Percentiles rank a stretch among this genome's conserved stretches.
Evolutionary conservation across 78 protist genomes (phyloP).

Genomic region (Dictyostelium brefeldianum): DNA sequence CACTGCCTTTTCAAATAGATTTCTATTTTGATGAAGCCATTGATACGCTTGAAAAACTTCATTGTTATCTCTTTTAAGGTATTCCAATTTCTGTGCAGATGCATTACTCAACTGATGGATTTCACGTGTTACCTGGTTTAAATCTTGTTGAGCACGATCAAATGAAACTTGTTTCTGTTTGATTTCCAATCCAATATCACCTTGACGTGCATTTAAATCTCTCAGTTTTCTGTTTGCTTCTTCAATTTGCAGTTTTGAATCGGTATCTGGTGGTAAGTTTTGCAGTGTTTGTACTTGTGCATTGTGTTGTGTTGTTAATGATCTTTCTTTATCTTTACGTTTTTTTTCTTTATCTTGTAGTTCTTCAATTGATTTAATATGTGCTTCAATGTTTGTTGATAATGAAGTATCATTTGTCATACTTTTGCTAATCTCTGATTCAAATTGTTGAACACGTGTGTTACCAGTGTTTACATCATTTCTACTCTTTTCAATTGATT

Average conservation of each 20-base stretch:
- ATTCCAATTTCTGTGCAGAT: conserved; percentile 18
- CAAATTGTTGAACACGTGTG: not conserved
- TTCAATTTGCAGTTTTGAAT: not conserved
- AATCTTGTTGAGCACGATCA: not conserved
- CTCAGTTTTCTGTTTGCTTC: not conserved
- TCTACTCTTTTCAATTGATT: not conserved
- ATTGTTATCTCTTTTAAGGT: not conserved
- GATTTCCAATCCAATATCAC: not conserved
- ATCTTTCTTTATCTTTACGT: not conserved
- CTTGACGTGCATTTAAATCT: not conserved
- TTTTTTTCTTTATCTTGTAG: not conserved
- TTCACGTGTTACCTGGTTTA: too few species aligned
- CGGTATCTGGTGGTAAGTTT: not conserved
- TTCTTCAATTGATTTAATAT: not conserved
- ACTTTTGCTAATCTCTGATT: not conserved
- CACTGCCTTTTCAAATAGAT: conserved; percentile 27
- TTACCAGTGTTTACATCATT: not conserved
- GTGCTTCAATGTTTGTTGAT: not conserved
- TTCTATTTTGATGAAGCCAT: not conserved
- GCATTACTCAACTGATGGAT: not conserved
- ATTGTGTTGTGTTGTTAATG: not conserved
- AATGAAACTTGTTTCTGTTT: not conserved
- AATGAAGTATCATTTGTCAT: too few species aligned
- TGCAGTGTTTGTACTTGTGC: not conserved
- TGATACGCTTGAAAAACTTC: conserved; percentile 5